Evolutionary conservation across 345 rosid species (phyloP), one percentile per base, ranked within the genome.

Genomic region (Populus ilicifolia): DNA sequence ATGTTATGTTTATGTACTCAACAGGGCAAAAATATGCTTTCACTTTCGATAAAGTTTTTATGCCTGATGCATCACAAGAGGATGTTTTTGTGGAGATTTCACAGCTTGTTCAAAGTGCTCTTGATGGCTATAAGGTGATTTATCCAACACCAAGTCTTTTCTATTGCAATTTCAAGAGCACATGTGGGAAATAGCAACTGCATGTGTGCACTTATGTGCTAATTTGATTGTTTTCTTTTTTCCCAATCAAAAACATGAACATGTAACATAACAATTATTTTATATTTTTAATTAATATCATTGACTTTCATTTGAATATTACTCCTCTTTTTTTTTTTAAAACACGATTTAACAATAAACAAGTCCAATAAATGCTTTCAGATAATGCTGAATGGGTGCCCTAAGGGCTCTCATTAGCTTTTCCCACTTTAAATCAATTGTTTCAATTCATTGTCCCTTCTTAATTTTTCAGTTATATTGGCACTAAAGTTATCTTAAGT

Each of bases 51-150:
- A 88, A 88, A 87, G 99, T 92, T 48, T 93, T 96, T 80, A 80
- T 79, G 81, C 97, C 93, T 0, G 89, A 86, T 74, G 83, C 89
- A 66, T 80, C 88, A 20, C 99, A 96, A 89, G 94, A 90, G 75
- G 97, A 92, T 25, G 98, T 92, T 61, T 96, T 96, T 84, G 87
- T 80, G 43, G 98, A 96, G 84, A 96, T 96, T 69, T 96, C 99
- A 46, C 98, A 96, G 70, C 98, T 96, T 78, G 96, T 96, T 81
- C 98, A 96, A 78, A 96, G 99, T 85, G 98, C 99, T 82, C 96
- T 96, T 27, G 99, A 96, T 73, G 99, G 99, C 74, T 96, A 93
- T 77, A 96, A 96, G 99, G 98, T 94, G 85, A 84, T 72, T 79
- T 70, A 43, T 70, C 39, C 30, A 38, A 0, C 61, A 50, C 52